Evolutionary conservation across 140 eudicot species (phyloP), one percentile per base, ranked within the genome.

Genomic region (Senecio squalidus): DNA sequence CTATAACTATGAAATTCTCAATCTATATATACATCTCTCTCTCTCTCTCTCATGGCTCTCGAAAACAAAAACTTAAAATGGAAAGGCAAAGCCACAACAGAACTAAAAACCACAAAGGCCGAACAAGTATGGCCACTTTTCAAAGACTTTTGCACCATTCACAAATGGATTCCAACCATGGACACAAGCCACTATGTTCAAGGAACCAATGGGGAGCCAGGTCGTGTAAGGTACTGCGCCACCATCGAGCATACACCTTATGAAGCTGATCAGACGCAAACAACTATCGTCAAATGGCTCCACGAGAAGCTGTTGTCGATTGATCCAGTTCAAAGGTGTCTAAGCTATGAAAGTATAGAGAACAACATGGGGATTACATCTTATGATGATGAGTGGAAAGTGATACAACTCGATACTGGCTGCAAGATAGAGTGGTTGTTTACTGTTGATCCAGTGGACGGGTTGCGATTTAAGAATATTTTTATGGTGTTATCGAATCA

Each of bases 381-480:
- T 17, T 82, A 82, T 53, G 49, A 59, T 5, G 55, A 80, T 18
- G 78, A 88, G 59, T n/a, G 76, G 14, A 58, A 70, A 28, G 82
- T 81, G 11, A 14, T 58, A 20, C 64, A 66, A 1, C 16, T 27
- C 38, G 50, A 70, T 31, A 45, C 68, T 2, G 84, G 71, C 29
- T 84, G 95, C 55, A 39, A 24, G 80, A 70, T 88, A 28, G 77
- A 71, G 63, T 88, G 96, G 96, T 62, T 60, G 52, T 84, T 81
- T n/a, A 33, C 15, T n/a, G 77, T 82, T 46, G 80, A 79, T 58
- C 97, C 97, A 0, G 52, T 89, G 1, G 82, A 72, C 0, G 89
- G 93, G 14, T 51, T 76, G 76, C 73, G 76, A 15, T 79, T 22
- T 44, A 78, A 82, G 40, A 80, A 64, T n/a, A n/a, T 30, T 69